phyloP scores from a whole-genome alignment of 306 rosid species.

The Quercus glauca region DNA sequence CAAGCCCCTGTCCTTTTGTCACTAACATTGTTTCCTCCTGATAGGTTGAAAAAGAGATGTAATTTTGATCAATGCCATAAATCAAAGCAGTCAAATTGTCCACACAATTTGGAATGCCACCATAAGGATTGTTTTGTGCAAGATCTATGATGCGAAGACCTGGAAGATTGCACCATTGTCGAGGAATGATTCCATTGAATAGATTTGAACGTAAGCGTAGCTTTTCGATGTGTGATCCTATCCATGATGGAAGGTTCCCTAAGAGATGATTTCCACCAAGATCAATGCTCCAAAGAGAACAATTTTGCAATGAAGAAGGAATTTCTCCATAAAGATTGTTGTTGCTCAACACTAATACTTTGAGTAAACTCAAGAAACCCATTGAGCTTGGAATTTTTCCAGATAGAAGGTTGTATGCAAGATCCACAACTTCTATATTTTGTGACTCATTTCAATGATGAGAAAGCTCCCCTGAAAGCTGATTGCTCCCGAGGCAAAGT shows the following conservation, averaged over 20 bases:
- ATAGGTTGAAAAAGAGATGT: too few relatives aligned
- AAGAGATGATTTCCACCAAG: not conserved
- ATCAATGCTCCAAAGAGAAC: not conserved
- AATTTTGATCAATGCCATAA: too few relatives aligned
- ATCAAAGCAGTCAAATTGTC: not conserved
- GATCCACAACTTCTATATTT: not conserved
- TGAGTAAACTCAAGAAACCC: not conserved
- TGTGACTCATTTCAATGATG: too few relatives aligned
- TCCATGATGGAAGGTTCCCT: not conserved
- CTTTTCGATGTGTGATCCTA: not conserved
- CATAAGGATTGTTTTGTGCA: too few relatives aligned
- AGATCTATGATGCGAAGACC: too few relatives aligned
- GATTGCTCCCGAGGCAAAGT: too few relatives aligned
- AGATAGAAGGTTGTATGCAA: not conserved
- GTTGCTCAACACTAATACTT: not conserved
- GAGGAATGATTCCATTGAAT: not conserved
- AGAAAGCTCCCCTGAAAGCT: too few relatives aligned
- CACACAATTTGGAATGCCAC: too few relatives aligned
- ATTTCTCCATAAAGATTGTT: slow-evolving; percentile 6
- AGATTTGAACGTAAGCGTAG: slow-evolving; percentile 4
- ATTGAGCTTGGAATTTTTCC: not conserved
- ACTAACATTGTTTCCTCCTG: too few relatives aligned
- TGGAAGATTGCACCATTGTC: too few relatives aligned
- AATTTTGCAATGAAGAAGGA: not conserved
- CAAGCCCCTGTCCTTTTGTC: not conserved